These are phyloP conservation scores for Aspergillaceae sp. DNA, from an alignment of 2,329 filamentous ascomycete species.

Conservation along the genomic window DNA sequence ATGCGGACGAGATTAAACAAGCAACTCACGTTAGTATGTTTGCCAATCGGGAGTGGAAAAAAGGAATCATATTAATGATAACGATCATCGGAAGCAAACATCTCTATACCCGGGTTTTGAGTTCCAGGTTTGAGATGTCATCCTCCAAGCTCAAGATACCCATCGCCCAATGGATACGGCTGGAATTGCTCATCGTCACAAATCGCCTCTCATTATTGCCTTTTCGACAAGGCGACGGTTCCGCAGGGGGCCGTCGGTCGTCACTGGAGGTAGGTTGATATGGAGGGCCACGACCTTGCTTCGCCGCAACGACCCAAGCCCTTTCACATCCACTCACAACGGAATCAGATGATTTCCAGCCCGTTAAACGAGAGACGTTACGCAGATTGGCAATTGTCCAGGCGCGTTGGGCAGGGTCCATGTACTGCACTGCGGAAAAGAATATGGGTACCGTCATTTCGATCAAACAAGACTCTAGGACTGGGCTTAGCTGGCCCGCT, in stretches of 20 bases:
- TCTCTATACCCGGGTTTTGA: constrained; percentile 31
- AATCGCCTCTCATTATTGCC: constrained; percentile 41
- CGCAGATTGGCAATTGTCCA: constrained; percentile 69
- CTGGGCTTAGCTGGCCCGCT: constrained; percentile 57
- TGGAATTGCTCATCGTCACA: constrained; percentile 54
- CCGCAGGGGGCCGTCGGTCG: constrained; percentile 16
- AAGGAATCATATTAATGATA: too few relatives aligned
- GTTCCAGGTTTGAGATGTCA: constrained; percentile 46
- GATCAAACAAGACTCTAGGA: constrained; percentile 70
- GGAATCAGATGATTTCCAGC: constrained; percentile 74
- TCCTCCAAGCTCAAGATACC: constrained; percentile 71
- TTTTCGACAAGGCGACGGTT: constrained; percentile 5
- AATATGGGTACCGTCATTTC: constrained; percentile 78
- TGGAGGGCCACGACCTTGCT: constrained; percentile 65
- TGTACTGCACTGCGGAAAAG: constrained; percentile 75
- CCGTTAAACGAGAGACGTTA: constrained; percentile 69
- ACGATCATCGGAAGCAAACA: not conserved
- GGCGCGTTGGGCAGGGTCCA: constrained; percentile 60
- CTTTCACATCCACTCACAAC: constrained; percentile 80
- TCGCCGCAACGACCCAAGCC: constrained; percentile 67
- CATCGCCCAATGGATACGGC: constrained; percentile 65
- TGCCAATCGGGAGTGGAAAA: too few relatives aligned
- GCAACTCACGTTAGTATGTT: too few relatives aligned
- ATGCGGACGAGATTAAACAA: too few relatives aligned
- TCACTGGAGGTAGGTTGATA: constrained; percentile 44